Conservation (phyloP, 306 rosid species). For the Carpinus viminea region DNA sequence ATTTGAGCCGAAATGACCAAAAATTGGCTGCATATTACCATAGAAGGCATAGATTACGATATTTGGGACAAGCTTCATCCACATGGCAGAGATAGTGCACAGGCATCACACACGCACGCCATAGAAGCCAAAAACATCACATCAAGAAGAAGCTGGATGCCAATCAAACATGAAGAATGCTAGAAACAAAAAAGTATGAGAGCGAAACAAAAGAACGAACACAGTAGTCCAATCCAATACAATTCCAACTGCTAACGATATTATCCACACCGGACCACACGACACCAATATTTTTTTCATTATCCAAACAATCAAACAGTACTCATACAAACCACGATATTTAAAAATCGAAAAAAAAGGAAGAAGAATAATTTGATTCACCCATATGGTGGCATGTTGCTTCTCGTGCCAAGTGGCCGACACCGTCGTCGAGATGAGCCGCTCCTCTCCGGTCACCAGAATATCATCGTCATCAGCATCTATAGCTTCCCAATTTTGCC, state of each 20-base stretch:
- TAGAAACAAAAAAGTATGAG: background rate
- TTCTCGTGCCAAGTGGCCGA: conserved; percentile 58
- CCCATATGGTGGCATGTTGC: conserved; percentile 57
- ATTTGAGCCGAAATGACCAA: too few relatives aligned
- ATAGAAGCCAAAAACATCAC: background rate
- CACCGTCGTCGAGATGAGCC: conserved; percentile 36
- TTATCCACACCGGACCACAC: conserved; percentile 10
- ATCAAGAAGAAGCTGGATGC: background rate
- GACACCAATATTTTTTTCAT: conserved; percentile 31
- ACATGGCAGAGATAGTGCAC: too few relatives aligned
- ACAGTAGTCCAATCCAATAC: conserved; percentile 18
- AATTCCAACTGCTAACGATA: conserved; percentile 28
- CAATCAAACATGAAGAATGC: background rate
- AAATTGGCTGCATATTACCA: too few relatives aligned
- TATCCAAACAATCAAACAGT: conserved; percentile 22
- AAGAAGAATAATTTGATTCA: background rate
- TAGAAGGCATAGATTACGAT: too few relatives aligned
- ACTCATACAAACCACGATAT: background rate
- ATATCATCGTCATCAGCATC: background rate
- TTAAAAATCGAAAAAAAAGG: background rate
- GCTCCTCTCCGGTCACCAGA: background rate
- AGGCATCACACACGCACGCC: too few relatives aligned
- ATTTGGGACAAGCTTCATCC: too few relatives aligned
- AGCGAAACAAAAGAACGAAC: background rate
- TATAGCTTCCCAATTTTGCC: conserved; percentile 28